Evolutionary conservation across 306 rosid species (phyloP).

Genomic region (Dryas drummondii): DNA sequence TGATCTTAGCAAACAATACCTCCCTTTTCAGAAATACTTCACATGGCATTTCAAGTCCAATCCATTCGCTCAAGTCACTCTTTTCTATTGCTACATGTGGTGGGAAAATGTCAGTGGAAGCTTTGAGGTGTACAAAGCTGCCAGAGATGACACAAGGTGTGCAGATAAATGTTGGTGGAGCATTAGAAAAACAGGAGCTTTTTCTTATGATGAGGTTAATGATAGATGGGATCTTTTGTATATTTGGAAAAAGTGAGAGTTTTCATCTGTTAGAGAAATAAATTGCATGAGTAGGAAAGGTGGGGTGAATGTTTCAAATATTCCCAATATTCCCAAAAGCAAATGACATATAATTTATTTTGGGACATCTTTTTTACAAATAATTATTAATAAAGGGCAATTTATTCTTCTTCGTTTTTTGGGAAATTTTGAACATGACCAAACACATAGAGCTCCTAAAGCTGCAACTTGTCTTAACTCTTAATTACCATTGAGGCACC

Average conservation of each 20-base stretch:
- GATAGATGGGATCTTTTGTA: not conserved
- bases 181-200: not conserved
- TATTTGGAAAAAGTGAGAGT: not conserved
- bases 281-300: too few species aligned
- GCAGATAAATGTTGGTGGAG: conserved; percentile 10
- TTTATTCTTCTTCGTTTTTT: too few species aligned
- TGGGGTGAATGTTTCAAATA: too few species aligned
- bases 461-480: too few species aligned
- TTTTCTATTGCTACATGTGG: conserved; percentile 1
- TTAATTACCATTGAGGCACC: too few species aligned
- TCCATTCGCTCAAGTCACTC: not conserved
- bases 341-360: too few species aligned
- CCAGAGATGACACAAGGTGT: not conserved
- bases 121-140: not conserved
- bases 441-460: too few species aligned
- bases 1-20: not conserved
- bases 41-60: not conserved
- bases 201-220: not conserved
- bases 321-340: too few species aligned
- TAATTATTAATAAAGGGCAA: too few species aligned
- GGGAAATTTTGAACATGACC: too few species aligned
- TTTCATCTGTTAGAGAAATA: too few species aligned
- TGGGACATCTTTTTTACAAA: too few species aligned
- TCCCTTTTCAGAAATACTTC: not conserved
- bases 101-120: not conserved